Evolutionary conservation across 805 yeast genomes (phyloP).

Genomic region (Saccharomycopsis synnaedendra): DNA sequence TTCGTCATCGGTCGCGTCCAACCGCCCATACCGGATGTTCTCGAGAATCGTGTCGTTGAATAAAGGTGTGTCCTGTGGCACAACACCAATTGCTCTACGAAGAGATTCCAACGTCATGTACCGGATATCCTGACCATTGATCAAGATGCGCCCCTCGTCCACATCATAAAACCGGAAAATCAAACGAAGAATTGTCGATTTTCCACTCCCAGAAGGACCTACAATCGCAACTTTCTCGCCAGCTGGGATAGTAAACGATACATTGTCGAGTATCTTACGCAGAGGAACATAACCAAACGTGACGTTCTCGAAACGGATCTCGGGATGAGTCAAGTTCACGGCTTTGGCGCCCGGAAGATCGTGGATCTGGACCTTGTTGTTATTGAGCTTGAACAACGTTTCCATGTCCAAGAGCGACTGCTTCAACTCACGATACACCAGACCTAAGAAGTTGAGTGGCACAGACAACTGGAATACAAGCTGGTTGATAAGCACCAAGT

Average conservation of each 20-base stretch:
- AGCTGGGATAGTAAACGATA: conserved; percentile 77
- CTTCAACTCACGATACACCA: conserved; percentile 89
- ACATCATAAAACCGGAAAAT: conserved; percentile 89
- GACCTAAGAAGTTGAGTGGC: conserved; percentile 88
- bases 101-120: conserved; percentile 66
- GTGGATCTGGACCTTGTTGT: conserved; percentile 53
- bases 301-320: conserved; percentile 81
- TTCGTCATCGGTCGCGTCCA: conserved; percentile 63
- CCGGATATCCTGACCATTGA: conserved; percentile 83
- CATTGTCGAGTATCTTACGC: conserved; percentile 73
- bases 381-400: conserved; percentile 76
- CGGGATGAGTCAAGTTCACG: conserved; percentile 36
- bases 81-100: conserved; percentile 73
- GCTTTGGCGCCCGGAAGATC: conserved; percentile 56
- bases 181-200: conserved; percentile 75
- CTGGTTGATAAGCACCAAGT: conserved; percentile 87
- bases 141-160: conserved; percentile 57
- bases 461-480: conserved; percentile 92
- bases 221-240: conserved; percentile 90
- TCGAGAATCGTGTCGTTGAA: conserved; percentile 86
- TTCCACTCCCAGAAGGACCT: conserved; percentile 95
- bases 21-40: conserved; percentile 77
- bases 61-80: conserved; percentile 95
- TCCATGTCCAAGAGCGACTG: conserved; percentile 96
- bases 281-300: conserved; percentile 87